Conservation (phyloP, 108 stramenopile genomes). For the Asterionellopsis glacialis region DNA sequence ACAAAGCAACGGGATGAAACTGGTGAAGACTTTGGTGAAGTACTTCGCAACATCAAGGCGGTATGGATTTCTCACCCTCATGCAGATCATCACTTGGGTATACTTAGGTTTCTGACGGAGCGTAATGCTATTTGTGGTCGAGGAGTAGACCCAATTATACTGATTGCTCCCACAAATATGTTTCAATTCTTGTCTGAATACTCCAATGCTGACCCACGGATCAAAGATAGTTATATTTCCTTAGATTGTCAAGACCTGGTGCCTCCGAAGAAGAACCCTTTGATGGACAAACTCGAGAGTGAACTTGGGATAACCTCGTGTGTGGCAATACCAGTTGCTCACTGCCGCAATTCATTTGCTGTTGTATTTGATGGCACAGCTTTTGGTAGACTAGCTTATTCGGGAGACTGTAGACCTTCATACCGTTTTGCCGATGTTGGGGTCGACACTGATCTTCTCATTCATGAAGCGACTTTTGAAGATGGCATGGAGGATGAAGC, state of each 20-base stretch:
- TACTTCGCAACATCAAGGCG: constrained; percentile 56
- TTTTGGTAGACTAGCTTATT: constrained; percentile 85
- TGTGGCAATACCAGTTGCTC: constrained; percentile 76
- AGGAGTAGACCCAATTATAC: constrained; percentile 47
- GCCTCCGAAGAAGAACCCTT: constrained; percentile 15
- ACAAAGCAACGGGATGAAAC: constrained; percentile 30
- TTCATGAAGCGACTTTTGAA: constrained; percentile 98
- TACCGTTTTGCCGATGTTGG: constrained; percentile 57
- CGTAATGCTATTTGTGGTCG: constrained; percentile 28
- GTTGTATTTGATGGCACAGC: constrained; percentile 67
- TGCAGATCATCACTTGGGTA: constrained; percentile 96
- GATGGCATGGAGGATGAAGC: constrained; percentile 90
- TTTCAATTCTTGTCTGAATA: constrained; percentile 76
- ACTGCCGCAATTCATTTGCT: constrained; percentile 86
- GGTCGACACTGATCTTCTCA: constrained; percentile 73
- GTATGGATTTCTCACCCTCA: constrained; percentile 98
- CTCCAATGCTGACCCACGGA: constrained; percentile 41
- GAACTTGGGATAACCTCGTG: constrained; percentile 51
- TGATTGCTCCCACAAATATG: constrained; percentile 85
- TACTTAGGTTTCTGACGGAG: constrained; percentile 78
- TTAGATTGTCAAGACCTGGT: constrained; percentile 69
- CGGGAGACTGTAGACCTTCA: constrained; percentile 96
- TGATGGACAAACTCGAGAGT: constrained; percentile 30
- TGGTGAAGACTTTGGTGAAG: constrained; percentile 1
- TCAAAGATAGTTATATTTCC: constrained; percentile 52